Conservation (phyloP, 345 rosid genomes). For the Dipteronia sinensis region DNA sequence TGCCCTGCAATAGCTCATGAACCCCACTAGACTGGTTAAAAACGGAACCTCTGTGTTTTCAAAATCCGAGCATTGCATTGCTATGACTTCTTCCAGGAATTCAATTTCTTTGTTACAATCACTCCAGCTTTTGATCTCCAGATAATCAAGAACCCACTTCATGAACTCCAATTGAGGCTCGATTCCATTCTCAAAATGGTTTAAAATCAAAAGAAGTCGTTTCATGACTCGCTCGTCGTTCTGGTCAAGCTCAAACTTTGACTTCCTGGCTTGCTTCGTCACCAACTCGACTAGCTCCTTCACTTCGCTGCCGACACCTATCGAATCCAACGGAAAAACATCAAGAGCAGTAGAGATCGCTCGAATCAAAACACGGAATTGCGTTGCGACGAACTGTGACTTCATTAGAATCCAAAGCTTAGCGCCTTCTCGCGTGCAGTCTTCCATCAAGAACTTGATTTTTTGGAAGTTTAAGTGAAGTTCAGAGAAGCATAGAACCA, state of each 20-base stretch:
- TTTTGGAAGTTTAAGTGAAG: conserved; percentile 73
- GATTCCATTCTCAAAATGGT: conserved; percentile 52
- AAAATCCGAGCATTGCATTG: conserved; percentile 31
- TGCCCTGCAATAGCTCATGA: conserved; percentile 70
- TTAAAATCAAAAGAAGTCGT: conserved; percentile 38
- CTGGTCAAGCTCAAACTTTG: conserved; percentile 42
- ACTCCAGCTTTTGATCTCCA: conserved; percentile 62
- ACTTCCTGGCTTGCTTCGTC: conserved; percentile 57
- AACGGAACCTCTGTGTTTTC: conserved; percentile 49
- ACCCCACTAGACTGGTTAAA: conserved; percentile 58
- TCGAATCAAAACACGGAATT: conserved; percentile 48
- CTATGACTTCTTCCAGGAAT: conserved; percentile 61
- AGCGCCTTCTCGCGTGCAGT: conserved; percentile 68
- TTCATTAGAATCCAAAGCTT: conserved; percentile 58
- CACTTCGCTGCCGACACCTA: conserved; percentile 59
- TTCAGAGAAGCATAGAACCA: conserved; percentile 57
- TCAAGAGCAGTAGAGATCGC: conserved; percentile 61
- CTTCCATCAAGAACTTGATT: conserved; percentile 66
- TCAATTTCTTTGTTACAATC: conserved; percentile 58
- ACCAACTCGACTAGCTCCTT: conserved; percentile 72
- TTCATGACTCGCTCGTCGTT: conserved; percentile 48
- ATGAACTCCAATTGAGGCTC: conserved; percentile 47
- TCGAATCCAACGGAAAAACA: conserved; percentile 47
- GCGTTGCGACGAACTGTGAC: conserved; percentile 48
- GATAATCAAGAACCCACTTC: conserved; percentile 49